Base-by-base conservation (phyloP, 176 grass and related monocot genomes). In the Oryza officinalis region DNA sequence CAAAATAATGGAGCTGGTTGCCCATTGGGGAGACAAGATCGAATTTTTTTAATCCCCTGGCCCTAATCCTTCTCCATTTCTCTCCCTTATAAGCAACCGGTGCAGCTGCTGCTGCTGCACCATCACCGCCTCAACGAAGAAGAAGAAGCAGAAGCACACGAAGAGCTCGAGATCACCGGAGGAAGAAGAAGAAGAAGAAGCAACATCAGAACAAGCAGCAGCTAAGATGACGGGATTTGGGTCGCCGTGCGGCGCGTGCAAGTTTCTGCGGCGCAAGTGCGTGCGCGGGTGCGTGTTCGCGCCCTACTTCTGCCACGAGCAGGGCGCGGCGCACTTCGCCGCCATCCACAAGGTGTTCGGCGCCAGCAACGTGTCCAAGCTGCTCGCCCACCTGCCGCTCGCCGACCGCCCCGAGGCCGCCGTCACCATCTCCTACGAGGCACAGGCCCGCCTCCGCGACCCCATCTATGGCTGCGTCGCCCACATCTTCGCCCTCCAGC, bases 311-410 rank as follows among this genome's bases (percentile, higher is more conserved):
- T 95, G 96, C 85, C 96, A 98, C 54, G 96, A 98, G 76, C 96
- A 98, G 78, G 96, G 92, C n/a, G 85, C 93, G 25, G 83, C 82
- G 35, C 93, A 95, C 89, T 98, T 98, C 81, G 90, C 96, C 68
- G 93, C 96, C 73, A 93, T 98, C 83, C 95, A 97, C 81, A 97
- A 94, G 90, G 95, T 97, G 38, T 97, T 97, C 65, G 95, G 95
- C 47, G 95, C 95, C 45, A 97, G 95, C 80, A 97, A 97, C 75
- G 92, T 93, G 74, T 97, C 95, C 26, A 97, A 97, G 88, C 85
- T 97, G 31, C 93, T 98, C 61, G 92, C 90, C 27, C 96, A 95
- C 77, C 89, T 98, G 10, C 91, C 96, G 0, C 67, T 92, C 40
- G 67, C 89, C 35, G 92, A 98, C 76, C 96, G 96, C 64, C 75